Percentiles rank a stretch among this genome's conserved stretches.
Evolutionary conservation across 768 basidiomycete species (phyloP).

Genomic region (Piloderma croceum): DNA sequence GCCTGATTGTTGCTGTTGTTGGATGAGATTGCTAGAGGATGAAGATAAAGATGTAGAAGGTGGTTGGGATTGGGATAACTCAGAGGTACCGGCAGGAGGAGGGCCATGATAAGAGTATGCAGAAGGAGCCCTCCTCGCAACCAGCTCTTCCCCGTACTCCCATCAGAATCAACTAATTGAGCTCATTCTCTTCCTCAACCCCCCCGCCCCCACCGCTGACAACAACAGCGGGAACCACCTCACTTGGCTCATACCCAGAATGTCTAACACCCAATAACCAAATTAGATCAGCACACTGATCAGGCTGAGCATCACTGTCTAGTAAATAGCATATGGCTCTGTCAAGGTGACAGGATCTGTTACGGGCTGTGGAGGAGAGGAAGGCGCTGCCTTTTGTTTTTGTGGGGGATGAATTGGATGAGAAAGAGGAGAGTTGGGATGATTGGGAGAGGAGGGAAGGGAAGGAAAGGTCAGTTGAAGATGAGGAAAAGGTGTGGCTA

Average conservation of each 20-base stretch:
- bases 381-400: constrained; percentile 42
- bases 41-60: no score
- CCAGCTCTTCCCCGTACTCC: no score
- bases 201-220: no score
- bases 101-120: no score
- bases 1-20: no score
- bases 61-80: no score
- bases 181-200: no score
- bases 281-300: constrained; percentile 76
- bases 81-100: no score
- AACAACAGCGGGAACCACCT: no score
- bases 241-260: constrained; percentile 64
- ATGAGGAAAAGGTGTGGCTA: constrained; percentile 73
- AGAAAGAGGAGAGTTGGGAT: constrained; percentile 12
- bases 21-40: no score
- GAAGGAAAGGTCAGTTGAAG: constrained; percentile 67
- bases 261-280: constrained; percentile 88
- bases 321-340: constrained; percentile 87
- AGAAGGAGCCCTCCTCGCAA: no score
- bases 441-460: constrained; percentile 51
- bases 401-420: constrained; percentile 31
- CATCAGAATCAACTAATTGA: no score
- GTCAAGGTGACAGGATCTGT: constrained; percentile 71
- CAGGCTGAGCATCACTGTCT: constrained; percentile 82
- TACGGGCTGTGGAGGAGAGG: constrained; percentile 65